Evolutionary conservation across 2,329 filamentous ascomycete genomes (phyloP), one percentile per base, ranked within the genome.

Genomic region (Colletotrichum magnum): DNA sequence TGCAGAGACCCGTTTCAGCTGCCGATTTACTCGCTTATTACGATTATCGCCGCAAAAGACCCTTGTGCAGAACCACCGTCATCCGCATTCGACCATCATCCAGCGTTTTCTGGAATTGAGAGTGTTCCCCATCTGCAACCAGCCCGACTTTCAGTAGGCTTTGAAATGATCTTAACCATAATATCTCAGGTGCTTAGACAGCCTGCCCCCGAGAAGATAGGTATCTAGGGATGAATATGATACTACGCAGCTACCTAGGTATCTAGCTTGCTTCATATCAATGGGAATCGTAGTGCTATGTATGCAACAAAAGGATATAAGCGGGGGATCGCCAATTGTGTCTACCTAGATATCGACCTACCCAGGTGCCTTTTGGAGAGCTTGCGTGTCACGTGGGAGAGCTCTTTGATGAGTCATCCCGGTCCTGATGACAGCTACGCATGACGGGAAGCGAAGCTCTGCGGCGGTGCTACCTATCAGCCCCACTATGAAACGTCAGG

Each of bases 401-500:
- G 62, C 36, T 57, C 3, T 4, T 7, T 21, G 56, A 43, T 69
- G 66, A 69, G 24, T 69, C 66, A 69, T 56, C 66, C 43, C 7
- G 39, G 15, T 7, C 39, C 26, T 62, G 50, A 43, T 66, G 56
- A 69, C 50, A 69, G 62, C 62, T 66, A 53, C 21, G 58, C 50
- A 62, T 15, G 54, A 43, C 52, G 39, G 15, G 28, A 59, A 51
- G 57, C 60, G 66, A 56, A 66, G 62, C 62, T 64, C 32, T 69
- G 52, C 61, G 64, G 69, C 61, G 64, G 58, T 71, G 65, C 69
- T 71, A 53, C 18, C 69, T 71, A 53, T 16, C 62, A 56, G 73
- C 77, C 78, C 79, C 78, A 74, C 73, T 71, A 65, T 61, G 71
- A 77, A 75, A 80, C 77, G 76, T 80, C 79, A 79, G 73, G 72